Evolutionary conservation across 306 rosid genomes (phyloP).

Genomic region (Quercus robur): DNA sequence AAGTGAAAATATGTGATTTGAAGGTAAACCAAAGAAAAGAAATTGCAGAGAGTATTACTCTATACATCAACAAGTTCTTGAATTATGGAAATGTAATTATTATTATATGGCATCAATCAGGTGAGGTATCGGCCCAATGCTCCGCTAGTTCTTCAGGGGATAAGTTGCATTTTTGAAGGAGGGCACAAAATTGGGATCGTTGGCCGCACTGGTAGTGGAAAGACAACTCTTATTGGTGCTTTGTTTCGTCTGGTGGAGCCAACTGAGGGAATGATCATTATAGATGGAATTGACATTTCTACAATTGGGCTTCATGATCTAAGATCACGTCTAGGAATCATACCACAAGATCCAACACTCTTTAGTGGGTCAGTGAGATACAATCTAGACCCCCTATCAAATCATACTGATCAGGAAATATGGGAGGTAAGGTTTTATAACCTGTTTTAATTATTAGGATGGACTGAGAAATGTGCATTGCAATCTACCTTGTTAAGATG

Average conservation of each 20-base stretch:
- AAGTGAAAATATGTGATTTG: conserved; percentile 25
- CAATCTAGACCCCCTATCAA: conserved; percentile 33
- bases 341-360: conserved; percentile 36
- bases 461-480: too few relatives aligned
- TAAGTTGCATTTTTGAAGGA: conserved; percentile 29
- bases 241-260: conserved; percentile 33
- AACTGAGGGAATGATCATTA: conserved; percentile 19
- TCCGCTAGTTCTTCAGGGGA: conserved; percentile 25
- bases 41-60: neutral
- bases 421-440: conserved; percentile 16
- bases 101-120: conserved; percentile 4
- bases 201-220: conserved; percentile 40
- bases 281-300: conserved; percentile 25
- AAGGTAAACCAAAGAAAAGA: conserved; percentile 15
- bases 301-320: conserved; percentile 32
- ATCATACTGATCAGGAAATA: conserved; percentile 19
- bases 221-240: conserved; percentile 33
- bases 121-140: conserved; percentile 24
- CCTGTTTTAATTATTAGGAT: neutral
- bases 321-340: conserved; percentile 28
- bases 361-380: conserved; percentile 30
- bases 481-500: neutral
- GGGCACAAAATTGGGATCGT: conserved; percentile 30
- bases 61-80: neutral
- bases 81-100: neutral